Conservation (phyloP, 257 asterid genomes). For the Haberlea rhodopensis region DNA sequence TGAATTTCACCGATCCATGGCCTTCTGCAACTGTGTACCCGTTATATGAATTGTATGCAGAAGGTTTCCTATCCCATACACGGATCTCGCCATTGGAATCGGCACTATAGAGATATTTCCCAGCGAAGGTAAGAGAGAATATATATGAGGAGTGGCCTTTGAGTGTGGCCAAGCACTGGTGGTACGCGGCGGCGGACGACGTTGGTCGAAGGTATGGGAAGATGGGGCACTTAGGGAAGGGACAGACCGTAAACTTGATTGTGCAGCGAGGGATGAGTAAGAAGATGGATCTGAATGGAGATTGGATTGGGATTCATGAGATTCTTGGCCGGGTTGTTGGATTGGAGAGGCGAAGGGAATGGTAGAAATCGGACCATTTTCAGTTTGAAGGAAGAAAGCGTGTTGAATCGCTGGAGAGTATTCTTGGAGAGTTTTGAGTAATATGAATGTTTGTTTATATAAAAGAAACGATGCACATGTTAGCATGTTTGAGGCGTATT, state of each 20-base stretch:
- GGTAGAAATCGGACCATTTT: slow-evolving; percentile 26
- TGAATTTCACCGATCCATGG: slow-evolving; percentile 46
- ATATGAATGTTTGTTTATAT: too few relatives aligned
- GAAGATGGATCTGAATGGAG: slow-evolving; percentile 29
- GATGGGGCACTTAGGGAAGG: too few relatives aligned
- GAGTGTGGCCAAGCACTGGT: too few relatives aligned
- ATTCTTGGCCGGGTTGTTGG: slow-evolving; percentile 16
- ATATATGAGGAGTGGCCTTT: too few relatives aligned
- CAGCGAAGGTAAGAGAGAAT: slow-evolving; percentile 49
- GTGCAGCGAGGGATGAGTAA: slow-evolving; percentile 36
- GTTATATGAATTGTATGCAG: not conserved
- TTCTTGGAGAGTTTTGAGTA: not conserved
- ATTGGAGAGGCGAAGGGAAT: slow-evolving; percentile 24
- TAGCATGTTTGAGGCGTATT: not conserved
- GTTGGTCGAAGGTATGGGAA: slow-evolving; percentile 22
- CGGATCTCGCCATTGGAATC: slow-evolving; percentile 55
- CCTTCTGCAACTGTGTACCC: slow-evolving; percentile 27
- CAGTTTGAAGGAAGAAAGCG: too few relatives aligned
- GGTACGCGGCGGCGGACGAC: slow-evolving; percentile 20
- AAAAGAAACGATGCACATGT: not conserved
- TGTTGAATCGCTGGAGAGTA: not conserved
- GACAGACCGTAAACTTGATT: slow-evolving; percentile 59
- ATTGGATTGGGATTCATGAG: too few relatives aligned
- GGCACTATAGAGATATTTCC: slow-evolving; percentile 59
- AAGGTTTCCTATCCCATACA: slow-evolving; percentile 42